Base-by-base conservation (phyloP, 2,329 filamentous ascomycete species). In the Colletotrichum sp. region DNA sequence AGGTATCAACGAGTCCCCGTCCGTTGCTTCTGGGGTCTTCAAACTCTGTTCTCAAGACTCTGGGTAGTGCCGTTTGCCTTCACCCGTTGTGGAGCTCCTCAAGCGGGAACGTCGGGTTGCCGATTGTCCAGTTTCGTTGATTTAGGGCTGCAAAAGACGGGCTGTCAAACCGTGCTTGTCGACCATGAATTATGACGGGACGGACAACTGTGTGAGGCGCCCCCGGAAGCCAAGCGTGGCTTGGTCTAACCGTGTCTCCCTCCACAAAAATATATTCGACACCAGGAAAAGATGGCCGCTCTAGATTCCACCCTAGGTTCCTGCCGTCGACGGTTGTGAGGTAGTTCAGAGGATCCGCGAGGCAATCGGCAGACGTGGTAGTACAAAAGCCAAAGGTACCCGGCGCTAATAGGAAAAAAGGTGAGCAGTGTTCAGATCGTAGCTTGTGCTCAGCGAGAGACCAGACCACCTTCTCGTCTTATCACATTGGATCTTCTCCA, bases 101-200 rank as follows among this genome's bases (percentile, higher is more conserved):
- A 10, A 74, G 70, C 70, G 71, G 74, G 70, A 73, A 60, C 48
- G 44, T 75, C 57, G 64, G 70, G 39, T 62, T 74, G 34, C 26
- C 59, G n/a, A 26, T 62, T 68, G 26, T 39, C 44, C 30, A 55
- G 57, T 55, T 39, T 66, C 34, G 44, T 22, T 28, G 32, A 22
- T 66, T 62, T 76, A 74, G 48, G 74, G 74, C 59, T 63, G 59
- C 59, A 34, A 52, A 24, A 36, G 30, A 32, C 59, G 59, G 16
- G 26, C 70, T 73, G 64, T 39, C 32, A 68, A 24, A n/a, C 24
- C 24, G 34, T 24, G 55, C 34, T 44, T 34, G 71, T 65, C 34
- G 52, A 15, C 72, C 62, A 39, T 39, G 62, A 72, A 15, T 66
- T 75, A 28, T 66, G 69, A 72, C 69, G 73, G 73, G 62, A 60